phyloP scores from a whole-genome alignment of 495 filamentous ascomycete species.

The Rhypophila decipiens region DNA sequence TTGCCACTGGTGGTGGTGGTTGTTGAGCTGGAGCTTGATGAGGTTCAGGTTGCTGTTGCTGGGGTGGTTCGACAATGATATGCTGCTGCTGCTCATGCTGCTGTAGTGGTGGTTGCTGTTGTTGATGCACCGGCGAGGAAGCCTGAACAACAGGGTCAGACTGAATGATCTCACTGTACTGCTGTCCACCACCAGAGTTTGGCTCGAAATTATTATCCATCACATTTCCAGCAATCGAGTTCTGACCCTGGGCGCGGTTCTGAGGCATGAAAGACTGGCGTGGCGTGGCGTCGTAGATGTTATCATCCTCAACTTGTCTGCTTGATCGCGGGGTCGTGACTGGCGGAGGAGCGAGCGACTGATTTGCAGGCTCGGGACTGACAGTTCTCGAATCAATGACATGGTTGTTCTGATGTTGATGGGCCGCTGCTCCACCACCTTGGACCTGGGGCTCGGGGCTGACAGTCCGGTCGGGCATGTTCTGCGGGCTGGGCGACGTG shows the following conservation, averaged over 20 bases:
- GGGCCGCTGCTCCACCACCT: constrained; percentile 1
- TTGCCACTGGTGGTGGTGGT: not conserved
- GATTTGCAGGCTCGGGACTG: constrained; percentile 21
- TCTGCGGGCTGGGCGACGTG: constrained; percentile 20
- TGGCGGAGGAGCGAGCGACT: constrained; percentile 4
- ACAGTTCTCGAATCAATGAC: constrained; percentile 13
- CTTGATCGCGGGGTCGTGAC: not conserved
- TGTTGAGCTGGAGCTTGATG: constrained; percentile 3
- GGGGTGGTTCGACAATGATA: not conserved
- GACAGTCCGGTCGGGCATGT: constrained; percentile 24
- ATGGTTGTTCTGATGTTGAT: not conserved
- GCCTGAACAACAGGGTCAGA: not conserved
- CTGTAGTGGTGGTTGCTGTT: not conserved
- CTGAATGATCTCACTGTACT: no score
- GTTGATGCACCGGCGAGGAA: not conserved
- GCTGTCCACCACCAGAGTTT: not conserved
- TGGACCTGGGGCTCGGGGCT: constrained; percentile 26
- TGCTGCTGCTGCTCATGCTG: constrained; percentile 2
- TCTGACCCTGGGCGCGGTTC: not conserved
- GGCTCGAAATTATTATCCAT: not conserved
- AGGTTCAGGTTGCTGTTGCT: constrained; percentile 4
- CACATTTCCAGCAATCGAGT: not conserved
- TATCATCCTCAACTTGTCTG: constrained; percentile 21
- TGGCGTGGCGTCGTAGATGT: constrained; percentile 43
- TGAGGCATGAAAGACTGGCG: constrained; percentile 13